Percentiles rank a stretch among this genome's conserved stretches.
Conservation (phyloP, 495 filamentous ascomycete species). For the Cladorrhinum samala region DNA sequence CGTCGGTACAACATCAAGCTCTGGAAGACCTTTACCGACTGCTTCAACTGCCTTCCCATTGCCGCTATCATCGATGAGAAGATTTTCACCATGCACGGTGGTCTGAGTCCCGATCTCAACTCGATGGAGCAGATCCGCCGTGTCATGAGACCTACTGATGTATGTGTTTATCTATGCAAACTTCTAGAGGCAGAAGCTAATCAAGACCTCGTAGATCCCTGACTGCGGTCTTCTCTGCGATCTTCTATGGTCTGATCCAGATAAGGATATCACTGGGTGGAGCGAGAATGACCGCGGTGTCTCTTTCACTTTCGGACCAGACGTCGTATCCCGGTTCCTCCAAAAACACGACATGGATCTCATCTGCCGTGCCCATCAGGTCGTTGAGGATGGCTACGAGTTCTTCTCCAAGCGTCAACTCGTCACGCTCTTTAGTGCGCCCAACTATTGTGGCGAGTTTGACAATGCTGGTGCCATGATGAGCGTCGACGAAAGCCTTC, state of each 20-base stretch:
- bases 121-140: conserved; percentile 99
- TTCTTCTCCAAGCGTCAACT: conserved; percentile 99
- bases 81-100: conserved; percentile 99
- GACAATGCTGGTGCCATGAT: conserved; percentile 99
- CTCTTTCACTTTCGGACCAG: conserved; percentile 98
- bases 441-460: conserved; percentile 99
- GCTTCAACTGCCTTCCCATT: conserved; percentile 99
- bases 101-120: conserved; percentile 93
- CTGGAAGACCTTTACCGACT: conserved; percentile 99
- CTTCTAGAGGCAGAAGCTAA: conserved; percentile 22
- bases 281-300: conserved; percentile 98
- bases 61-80: conserved; percentile 99
- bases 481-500: conserved; percentile 98
- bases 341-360: conserved; percentile 99
- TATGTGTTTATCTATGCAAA: conserved; percentile 36
- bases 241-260: conserved; percentile 96
- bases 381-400: conserved; percentile 98
- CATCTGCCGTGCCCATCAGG: conserved; percentile 97
- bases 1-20: conserved; percentile 99
- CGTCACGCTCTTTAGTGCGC: conserved; percentile 95
- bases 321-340: conserved; percentile 95
- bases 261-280: conserved; percentile 99
- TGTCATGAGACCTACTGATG: conserved; percentile 98
- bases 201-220: conserved; percentile 63
- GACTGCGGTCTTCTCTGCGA: conserved; percentile 97